Evolutionary conservation across 192 early-diverging fungal species (phyloP), one percentile per base, ranked within the genome.

Genomic region (Entomortierella chlamydospora): DNA sequence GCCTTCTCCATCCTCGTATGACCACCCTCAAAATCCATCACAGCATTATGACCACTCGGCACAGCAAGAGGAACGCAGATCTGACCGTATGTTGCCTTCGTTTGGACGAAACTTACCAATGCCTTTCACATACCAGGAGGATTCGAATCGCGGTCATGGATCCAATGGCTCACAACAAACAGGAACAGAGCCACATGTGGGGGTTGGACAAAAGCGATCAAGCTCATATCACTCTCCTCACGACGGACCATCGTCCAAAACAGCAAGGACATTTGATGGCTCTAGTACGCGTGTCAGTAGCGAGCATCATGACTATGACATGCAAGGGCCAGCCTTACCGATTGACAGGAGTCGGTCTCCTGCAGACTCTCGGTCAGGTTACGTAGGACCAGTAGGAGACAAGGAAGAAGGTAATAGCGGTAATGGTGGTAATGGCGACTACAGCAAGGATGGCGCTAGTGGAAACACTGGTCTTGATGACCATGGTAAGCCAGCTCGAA

Each of bases 101-200:
- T 79, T 79, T 56, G 76, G 76, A n/a, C 15, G 57, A 41, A 79
- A 70, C 11, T 52, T 79, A n/a, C 76, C 76, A 34, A 50, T 70
- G 20, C 52, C 9, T 29, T 23, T 54, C 67, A 26, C 57, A 50
- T 50, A 62, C 57, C 45, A 47, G 18, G 68, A 66, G 1, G 62
- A 70, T 37, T 20, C 43, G 22, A 47, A 20, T 1, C 60, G 67
- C 15, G 64, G 64, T 23, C 73, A 53, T 30, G 55, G 52, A 9
- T 65, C 66, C 2, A 43, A 45, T 29, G 33, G 60, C 37, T 43
- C 45, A 51, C 29, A 34, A 4, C 25, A 57, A 10, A 10, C 34
- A 37, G 34, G n/a, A n/a, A n/a, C 10, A 26, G 31, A 34, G 33
- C 33, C 1, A 37, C 61, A 62, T 22, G 54, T 69, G 15, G 55